phyloP scores from a whole-genome alignment of 116 monocot species.

The Papilionanthe hybrid region DNA sequence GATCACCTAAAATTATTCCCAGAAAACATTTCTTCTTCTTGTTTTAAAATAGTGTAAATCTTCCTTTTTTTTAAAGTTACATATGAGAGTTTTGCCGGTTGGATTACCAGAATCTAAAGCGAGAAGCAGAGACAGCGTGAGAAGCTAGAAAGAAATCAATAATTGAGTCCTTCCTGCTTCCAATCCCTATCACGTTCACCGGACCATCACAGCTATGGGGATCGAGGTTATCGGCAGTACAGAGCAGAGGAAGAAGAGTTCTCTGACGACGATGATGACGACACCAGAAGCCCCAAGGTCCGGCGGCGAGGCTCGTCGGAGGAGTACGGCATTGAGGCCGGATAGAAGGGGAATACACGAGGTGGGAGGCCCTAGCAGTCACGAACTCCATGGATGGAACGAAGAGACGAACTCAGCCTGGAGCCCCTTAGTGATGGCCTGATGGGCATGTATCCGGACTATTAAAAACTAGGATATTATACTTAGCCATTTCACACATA shows the following conservation, averaged over 20 bases:
- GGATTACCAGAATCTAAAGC: constrained; percentile 66
- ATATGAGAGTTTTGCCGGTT: background rate
- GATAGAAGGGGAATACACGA: background rate
- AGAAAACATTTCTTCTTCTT: background rate
- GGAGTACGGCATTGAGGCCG: background rate
- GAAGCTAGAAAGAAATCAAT: constrained; percentile 68
- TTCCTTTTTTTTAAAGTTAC: background rate
- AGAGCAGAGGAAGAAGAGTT: background rate
- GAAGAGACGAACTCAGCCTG: background rate
- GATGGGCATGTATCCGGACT: too few species aligned
- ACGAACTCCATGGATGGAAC: constrained; percentile 9
- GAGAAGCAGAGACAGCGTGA: constrained; percentile 31
- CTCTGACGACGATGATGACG: constrained; percentile 1
- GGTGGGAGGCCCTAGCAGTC: background rate
- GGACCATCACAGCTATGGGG: constrained; percentile 6
- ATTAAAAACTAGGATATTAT: too few species aligned
- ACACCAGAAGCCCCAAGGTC: background rate
- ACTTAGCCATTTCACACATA: too few species aligned
- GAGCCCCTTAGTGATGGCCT: background rate
- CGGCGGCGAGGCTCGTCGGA: background rate
- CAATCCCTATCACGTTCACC: constrained; percentile 69
- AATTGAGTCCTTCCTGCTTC: constrained; percentile 75
- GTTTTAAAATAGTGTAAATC: too few species aligned
- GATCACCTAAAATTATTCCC: background rate
- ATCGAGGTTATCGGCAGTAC: background rate